Evolutionary conservation across 192 early-diverging fungal genomes (phyloP).

Genomic region (Haplosporangium gracile): DNA sequence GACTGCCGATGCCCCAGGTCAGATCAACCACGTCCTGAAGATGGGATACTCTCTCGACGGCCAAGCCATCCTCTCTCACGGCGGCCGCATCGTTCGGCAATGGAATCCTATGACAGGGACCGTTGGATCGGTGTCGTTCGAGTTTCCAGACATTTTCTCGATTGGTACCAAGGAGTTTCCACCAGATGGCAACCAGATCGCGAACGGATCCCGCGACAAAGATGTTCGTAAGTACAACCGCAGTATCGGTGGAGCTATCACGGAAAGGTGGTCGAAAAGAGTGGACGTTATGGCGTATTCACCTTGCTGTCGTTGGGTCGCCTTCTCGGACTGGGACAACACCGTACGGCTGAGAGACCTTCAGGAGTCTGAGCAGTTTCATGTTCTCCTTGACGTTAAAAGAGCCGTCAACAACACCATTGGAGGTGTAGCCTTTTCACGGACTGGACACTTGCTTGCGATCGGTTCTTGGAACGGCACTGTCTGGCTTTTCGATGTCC

Average conservation of each 20-base stretch:
- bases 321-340: neutral
- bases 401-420: neutral
- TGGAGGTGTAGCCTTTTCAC: neutral
- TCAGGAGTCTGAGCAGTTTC: neutral
- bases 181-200: neutral
- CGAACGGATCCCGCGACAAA: neutral
- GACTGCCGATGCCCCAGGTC: neutral
- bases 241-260: neutral
- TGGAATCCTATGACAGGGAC: neutral
- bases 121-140: neutral
- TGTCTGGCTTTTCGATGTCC: neutral
- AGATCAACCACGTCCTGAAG: neutral
- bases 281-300: neutral
- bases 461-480: neutral
- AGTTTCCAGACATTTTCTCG: neutral
- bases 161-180: neutral
- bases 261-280: neutral
- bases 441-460: neutral
- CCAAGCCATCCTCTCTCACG: neutral
- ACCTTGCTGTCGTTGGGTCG: neutral
- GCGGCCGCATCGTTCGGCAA: neutral
- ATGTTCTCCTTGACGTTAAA: no score
- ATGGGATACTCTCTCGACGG: neutral
- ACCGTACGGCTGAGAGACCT: neutral
- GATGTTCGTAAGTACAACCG: neutral